Evolutionary conservation across 257 asterid species (phyloP), one percentile per base, ranked within the genome.

Genomic region (Petunia axillaris): DNA sequence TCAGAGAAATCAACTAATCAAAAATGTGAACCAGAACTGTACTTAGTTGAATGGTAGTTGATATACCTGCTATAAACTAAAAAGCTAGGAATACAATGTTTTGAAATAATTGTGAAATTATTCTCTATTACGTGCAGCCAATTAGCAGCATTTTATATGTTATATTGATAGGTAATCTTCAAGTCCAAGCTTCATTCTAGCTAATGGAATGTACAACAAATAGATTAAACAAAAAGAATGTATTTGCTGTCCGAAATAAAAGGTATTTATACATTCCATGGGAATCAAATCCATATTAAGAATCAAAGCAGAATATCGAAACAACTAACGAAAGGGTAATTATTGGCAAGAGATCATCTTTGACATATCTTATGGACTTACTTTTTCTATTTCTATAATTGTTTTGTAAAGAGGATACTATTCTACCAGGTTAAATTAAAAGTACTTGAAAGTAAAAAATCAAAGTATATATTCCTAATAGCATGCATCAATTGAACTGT

Each of bases 101-200:
- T 48, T 0, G 2, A 67, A 15, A 48, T 48, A 71, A 71, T 48
- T 71, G 77, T 2, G 13, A 48, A 48, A 11, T 1, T 50, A 71
- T 48, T 71, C 77, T 71, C 44, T 48, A 71, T 5, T 35, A 35
- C 62, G 7, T 71, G 77, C 77, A 71, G 44, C 62, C 55, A 52
- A 52, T 11, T 14, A 52, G 55, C 8, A 52, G 8, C 10, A 9
- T 52, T 9, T 52, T 1, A 14, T 39, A 65, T 65, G 16, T 66
- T 39, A 66, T 14, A 66, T 65, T 13, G 3, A 65, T 65, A 25
- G 25, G 25, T 13, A 53, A 4, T 15, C 74, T 13, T 39, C 13
- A 39, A 50, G 35, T 13, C 2, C 36, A 13, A 39, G 2, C 52
- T 65, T 65, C 40, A 40, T 66, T 41, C 25, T 25, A 25, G 25